These are phyloP conservation scores for Hydnomerulius pinastri DNA, from an alignment of 768 basidiomycete species.

Conservation along the genomic window DNA sequence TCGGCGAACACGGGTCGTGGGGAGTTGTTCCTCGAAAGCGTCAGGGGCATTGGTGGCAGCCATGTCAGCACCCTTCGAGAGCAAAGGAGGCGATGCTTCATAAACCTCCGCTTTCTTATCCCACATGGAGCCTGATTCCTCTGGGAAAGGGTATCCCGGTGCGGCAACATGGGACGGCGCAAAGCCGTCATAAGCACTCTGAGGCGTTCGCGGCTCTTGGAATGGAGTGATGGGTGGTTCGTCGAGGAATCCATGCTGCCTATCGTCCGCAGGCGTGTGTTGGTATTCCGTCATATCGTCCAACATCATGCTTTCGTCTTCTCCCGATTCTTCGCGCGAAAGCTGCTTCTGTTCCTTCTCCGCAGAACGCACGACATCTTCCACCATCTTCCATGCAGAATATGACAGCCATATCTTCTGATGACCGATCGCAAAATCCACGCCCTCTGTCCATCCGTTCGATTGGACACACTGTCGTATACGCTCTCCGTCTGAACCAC, in stretches of 20 bases:
- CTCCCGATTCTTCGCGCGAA: slow-evolving; percentile 41
- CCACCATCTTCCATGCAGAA: slow-evolving; percentile 60
- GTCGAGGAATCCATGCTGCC: slow-evolving; percentile 35
- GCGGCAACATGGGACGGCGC: slow-evolving; percentile 22
- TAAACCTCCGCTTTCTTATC: slow-evolving; percentile 43
- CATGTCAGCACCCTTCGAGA: slow-evolving; percentile 39
- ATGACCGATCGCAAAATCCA: slow-evolving; percentile 56
- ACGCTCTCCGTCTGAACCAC: slow-evolving; percentile 47
- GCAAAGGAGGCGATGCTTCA: slow-evolving; percentile 29
- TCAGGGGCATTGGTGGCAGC: slow-evolving; percentile 45
- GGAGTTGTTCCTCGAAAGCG: slow-evolving; percentile 53
- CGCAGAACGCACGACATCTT: slow-evolving; percentile 51
- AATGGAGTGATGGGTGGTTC: slow-evolving; percentile 30
- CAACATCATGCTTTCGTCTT: slow-evolving; percentile 46
- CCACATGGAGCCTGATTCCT: slow-evolving; percentile 42
- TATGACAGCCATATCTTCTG: slow-evolving; percentile 58
- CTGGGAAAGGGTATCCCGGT: slow-evolving; percentile 33
- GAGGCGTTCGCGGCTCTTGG: slow-evolving; percentile 30
- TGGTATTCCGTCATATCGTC: slow-evolving; percentile 44
- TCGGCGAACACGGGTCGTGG: slow-evolving; percentile 54
- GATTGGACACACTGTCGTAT: slow-evolving; percentile 51
- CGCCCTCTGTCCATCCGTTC: slow-evolving; percentile 53
- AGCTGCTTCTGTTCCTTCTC: slow-evolving; percentile 52
- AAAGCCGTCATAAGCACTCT: slow-evolving; percentile 27
- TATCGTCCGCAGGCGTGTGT: slow-evolving; percentile 30